phyloP scores from a whole-genome alignment of 192 early-diverging fungal genomes.

The Coemansia sp. region DNA sequence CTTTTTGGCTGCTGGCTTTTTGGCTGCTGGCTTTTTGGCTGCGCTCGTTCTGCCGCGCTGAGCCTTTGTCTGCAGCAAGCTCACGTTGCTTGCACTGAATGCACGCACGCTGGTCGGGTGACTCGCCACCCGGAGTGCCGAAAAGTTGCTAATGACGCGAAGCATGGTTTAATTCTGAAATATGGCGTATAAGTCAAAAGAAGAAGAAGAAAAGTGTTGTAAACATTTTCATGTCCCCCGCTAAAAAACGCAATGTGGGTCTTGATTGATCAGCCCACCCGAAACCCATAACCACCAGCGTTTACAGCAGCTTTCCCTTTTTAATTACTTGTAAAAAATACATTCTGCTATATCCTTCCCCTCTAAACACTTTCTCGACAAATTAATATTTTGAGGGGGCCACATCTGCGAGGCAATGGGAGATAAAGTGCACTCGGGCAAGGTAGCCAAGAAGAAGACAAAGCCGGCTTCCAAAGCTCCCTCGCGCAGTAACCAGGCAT shows the following conservation, averaged over 20 bases:
- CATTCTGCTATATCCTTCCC: not conserved
- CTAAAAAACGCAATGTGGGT: conserved; percentile 1
- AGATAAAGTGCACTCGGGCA: conserved; percentile 18
- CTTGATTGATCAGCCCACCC: too few relatives aligned
- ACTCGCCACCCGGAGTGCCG: not conserved
- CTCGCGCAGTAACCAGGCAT: conserved; percentile 2
- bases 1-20: conserved; percentile 11
- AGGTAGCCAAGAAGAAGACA: conserved; percentile 17
- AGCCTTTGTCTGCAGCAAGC: conserved; percentile 1
- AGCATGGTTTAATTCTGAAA: conserved; percentile 9
- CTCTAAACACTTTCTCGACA: too few relatives aligned
- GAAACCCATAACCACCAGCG: too few relatives aligned
- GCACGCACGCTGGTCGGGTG: not conserved
- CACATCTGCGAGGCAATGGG: too few relatives aligned
- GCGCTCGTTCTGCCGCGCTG: not conserved
- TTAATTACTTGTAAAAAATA: too few relatives aligned
- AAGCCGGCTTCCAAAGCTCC: not conserved
- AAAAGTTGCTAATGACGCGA: conserved; percentile 9
- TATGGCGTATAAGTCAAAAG: conserved; percentile 3
- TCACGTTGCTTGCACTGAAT: not conserved
- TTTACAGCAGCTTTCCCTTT: too few relatives aligned
- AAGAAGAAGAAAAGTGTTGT: not conserved
- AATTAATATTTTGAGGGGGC: not conserved
- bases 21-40: conserved; percentile 11
- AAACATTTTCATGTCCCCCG: not conserved